A percentile compares a stretch with the other conserved stretches of the same genome.
phyloP scores from a whole-genome alignment of 352 stramenopile genomes.

The Phytophthora tubulina region DNA sequence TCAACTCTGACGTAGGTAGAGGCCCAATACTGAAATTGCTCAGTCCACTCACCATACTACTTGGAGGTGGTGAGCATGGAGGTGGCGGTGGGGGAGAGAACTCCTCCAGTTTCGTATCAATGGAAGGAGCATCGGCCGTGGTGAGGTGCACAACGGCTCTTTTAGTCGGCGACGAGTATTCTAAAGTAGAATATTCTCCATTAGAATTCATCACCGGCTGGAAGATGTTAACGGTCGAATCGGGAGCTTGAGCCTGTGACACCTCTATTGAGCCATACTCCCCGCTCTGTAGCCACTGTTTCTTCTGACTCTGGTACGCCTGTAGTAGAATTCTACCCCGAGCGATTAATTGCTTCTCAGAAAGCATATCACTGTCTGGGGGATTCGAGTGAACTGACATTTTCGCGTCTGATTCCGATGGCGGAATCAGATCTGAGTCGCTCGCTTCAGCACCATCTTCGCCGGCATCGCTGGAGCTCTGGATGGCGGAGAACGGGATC shows the following conservation, averaged over 20 bases:
- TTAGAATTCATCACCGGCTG: conserved; percentile 9
- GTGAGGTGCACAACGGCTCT: conserved; percentile 1
- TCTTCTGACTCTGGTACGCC: conserved; percentile 60
- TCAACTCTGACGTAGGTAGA: conserved; percentile 32
- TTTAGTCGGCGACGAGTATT: conserved; percentile 26
- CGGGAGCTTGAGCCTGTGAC: background rate
- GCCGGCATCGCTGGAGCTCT: conserved; percentile 24
- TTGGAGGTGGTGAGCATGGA: conserved; percentile 21
- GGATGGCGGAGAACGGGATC: conserved; percentile 38
- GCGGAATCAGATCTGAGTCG: conserved; percentile 27
- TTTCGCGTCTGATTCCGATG: conserved; percentile 14
- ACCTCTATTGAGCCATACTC: conserved; percentile 16
- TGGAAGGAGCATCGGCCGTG: conserved; percentile 22
- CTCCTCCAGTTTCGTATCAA: conserved; percentile 34
- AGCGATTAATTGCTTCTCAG: conserved; percentile 55
- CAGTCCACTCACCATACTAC: conserved; percentile 24
- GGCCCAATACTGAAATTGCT: conserved; percentile 40
- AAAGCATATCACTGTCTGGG: conserved; percentile 25
- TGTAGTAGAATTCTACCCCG: conserved; percentile 54
- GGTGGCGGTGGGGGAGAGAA: conserved; percentile 4
- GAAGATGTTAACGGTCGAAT: conserved; percentile 31
- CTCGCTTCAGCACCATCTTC: background rate
- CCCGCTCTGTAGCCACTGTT: conserved; percentile 31
- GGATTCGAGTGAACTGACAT: background rate
- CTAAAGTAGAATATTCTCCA: conserved; percentile 24